Conservation (phyloP, 352 stramenopile genomes). For the Globisporangium megalacanthum region DNA sequence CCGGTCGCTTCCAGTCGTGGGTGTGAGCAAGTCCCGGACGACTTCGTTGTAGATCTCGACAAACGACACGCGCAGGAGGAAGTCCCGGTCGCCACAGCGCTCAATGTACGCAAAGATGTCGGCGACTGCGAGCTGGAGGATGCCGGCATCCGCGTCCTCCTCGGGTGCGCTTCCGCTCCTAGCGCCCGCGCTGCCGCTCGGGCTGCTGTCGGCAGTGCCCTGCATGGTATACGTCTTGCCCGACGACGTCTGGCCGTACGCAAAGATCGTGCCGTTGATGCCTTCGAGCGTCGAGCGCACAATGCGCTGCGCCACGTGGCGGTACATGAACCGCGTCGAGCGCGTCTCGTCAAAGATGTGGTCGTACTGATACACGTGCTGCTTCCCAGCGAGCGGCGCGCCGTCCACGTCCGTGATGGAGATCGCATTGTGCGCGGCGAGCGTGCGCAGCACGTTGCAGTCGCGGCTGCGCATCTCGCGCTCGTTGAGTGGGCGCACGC, state of each 20-base stretch:
- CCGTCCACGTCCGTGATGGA: conserved; percentile 50
- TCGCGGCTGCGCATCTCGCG: conserved; percentile 49
- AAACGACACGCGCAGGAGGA: conserved; percentile 96
- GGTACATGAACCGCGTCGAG: conserved; percentile 55
- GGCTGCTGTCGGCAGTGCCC: conserved; percentile 28
- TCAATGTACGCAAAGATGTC: conserved; percentile 93
- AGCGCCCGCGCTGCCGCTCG: conserved; percentile 9
- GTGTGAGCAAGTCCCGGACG: conserved; percentile 93
- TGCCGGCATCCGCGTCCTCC: conserved; percentile 22
- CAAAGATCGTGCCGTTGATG: conserved; percentile 91
- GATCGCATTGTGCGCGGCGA: conserved; percentile 42
- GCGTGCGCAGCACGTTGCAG: conserved; percentile 31
- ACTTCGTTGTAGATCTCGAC: conserved; percentile 99
- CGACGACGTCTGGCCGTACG: conserved; percentile 94
- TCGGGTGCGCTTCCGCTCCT: conserved; percentile 21
- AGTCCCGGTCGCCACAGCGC: conserved; percentile 83
- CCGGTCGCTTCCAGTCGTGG: conserved; percentile 19
- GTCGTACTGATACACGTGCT: conserved; percentile 80
- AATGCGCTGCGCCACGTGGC: conserved; percentile 56
- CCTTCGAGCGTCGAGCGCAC: conserved; percentile 61
- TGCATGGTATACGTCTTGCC: conserved; percentile 98
- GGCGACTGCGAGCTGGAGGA: conserved; percentile 90
- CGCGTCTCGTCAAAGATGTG: conserved; percentile 60
- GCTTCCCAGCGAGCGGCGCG: conserved; percentile 47
- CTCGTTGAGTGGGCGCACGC: conserved; percentile 72